phyloP scores from a whole-genome alignment of 495 filamentous ascomycete genomes.

The Talaromyces adpressus region DNA sequence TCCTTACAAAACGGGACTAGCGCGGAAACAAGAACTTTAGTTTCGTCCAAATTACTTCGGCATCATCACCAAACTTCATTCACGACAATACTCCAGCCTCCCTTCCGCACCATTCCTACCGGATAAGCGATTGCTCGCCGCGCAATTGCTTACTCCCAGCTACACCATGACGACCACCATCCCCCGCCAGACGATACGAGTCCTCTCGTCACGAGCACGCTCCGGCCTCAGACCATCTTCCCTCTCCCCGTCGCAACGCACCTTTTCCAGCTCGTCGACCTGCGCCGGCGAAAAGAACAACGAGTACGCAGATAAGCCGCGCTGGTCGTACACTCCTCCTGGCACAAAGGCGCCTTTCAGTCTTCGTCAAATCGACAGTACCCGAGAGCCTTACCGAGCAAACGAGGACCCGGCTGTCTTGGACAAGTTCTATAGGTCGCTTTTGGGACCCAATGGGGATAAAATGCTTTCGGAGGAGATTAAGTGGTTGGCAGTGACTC shows the following conservation, averaged over 20 bases:
- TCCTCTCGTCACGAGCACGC: conserved; percentile 2
- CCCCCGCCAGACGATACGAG: conserved; percentile 5
- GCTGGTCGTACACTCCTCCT: conserved; percentile 78
- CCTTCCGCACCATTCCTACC: not conserved
- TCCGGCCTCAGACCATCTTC: not conserved
- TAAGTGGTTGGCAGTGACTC: conserved; percentile 95
- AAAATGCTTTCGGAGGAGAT: conserved; percentile 76
- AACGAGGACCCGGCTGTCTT: conserved; percentile 69
- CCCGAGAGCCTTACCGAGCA: conserved; percentile 48
- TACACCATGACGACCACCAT: conserved; percentile 6
- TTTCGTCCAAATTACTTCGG: not conserved
- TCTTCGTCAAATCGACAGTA: conserved; percentile 33
- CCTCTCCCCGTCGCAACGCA: not conserved
- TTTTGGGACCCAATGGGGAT: conserved; percentile 65
- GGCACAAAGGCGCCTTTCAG: conserved; percentile 68
- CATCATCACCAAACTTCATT: not conserved
- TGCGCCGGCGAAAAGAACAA: conserved; percentile 9
- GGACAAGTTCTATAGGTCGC: conserved; percentile 62
- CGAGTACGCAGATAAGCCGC: conserved; percentile 45
- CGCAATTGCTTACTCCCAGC: not conserved
- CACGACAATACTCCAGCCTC: not conserved
- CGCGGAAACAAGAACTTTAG: conserved; percentile 1
- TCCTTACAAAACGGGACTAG: not conserved
- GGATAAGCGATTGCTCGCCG: not conserved
- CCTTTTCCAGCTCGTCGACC: not conserved